Evolutionary conservation across 495 filamentous ascomycete species (phyloP), one percentile per base, ranked within the genome.

Genomic region (Aspergillus panamensis): DNA sequence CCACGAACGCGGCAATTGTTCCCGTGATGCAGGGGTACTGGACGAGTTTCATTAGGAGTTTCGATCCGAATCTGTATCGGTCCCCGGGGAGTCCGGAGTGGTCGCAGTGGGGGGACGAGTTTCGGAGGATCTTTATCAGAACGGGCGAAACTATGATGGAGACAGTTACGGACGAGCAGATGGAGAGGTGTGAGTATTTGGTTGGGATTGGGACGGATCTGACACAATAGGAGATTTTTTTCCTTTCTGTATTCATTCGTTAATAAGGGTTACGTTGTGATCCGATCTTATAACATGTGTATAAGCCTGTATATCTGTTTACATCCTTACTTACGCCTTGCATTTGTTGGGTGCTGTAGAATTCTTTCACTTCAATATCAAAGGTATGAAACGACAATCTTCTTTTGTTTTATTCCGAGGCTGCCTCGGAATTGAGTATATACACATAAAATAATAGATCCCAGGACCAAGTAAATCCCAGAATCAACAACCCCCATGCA

Each of bases 1-100:
- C 73, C 4, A 71, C 61, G 3, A 85, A 87, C 57, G 76, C 69
- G 13, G 63, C 67, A 0, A 80, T 85, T 6, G 69, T 82, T 0
- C 77, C 82, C 0, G 70, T 84, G 3, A 80, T 89, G 60, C 84
- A 88, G 60, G 78, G 74, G 0, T 89, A 89, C 64, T 88, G 84
- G 85, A 78, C 82, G 1, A 87, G 83, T 60, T 91, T 89, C 66
- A 83, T 89, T 55, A 70, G 78, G 50, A 75, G 75, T 1, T 80
- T 83, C 55, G 73, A 91, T 69, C 87, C 87, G 20, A 89, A 91
- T 63, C 80, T 59, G 19, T 63, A 73, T 52, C 74, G 77, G 35
- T 51, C 69, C 20, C 17, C 62, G 7, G 74, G 67, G 1, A 71
- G 72, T 53, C 81, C 81, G 4, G 64, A 66, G 48, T 87, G 83